Conservation (phyloP, 2,329 filamentous ascomycete genomes). For the Fusarium keratoplasticum region DNA sequence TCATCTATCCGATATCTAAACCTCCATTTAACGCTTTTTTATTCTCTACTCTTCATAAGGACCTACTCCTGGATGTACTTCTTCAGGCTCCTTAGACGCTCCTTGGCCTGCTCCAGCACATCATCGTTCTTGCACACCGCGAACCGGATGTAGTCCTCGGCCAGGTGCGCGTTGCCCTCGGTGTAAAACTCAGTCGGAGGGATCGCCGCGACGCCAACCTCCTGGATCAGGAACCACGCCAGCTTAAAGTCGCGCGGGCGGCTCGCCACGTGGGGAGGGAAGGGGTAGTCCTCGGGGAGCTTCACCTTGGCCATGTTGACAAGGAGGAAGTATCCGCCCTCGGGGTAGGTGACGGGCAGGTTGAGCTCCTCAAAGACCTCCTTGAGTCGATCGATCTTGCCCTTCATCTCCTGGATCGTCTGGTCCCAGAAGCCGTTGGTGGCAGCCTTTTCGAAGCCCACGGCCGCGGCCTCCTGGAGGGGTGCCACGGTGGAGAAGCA, state of each 20-base stretch:
- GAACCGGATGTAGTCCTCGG: conserved; percentile 93
- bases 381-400: conserved; percentile 89
- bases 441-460: conserved; percentile 93
- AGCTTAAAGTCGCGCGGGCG: conserved; percentile 94
- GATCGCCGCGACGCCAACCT: conserved; percentile 94
- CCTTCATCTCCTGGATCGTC: conserved; percentile 87
- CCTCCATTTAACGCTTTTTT: neutral
- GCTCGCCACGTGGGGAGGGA: conserved; percentile 87
- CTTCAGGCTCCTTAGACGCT: conserved; percentile 77
- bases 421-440: conserved; percentile 87
- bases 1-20: conserved; percentile 12
- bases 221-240: conserved; percentile 95
- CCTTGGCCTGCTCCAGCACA: conserved; percentile 82
- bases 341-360: conserved; percentile 88
- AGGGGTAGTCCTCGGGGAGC: conserved; percentile 84
- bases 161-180: conserved; percentile 82
- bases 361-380: conserved; percentile 80
- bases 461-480: conserved; percentile 91
- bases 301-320: conserved; percentile 92
- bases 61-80: conserved; percentile 70
- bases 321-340: conserved; percentile 97
- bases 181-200: conserved; percentile 98
- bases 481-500: conserved; percentile 96
- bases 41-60: neutral
- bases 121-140: conserved; percentile 96